Evolutionary conservation across 2,329 filamentous ascomycete genomes (phyloP).

Genomic region (Neocatenulostroma microsporum): DNA sequence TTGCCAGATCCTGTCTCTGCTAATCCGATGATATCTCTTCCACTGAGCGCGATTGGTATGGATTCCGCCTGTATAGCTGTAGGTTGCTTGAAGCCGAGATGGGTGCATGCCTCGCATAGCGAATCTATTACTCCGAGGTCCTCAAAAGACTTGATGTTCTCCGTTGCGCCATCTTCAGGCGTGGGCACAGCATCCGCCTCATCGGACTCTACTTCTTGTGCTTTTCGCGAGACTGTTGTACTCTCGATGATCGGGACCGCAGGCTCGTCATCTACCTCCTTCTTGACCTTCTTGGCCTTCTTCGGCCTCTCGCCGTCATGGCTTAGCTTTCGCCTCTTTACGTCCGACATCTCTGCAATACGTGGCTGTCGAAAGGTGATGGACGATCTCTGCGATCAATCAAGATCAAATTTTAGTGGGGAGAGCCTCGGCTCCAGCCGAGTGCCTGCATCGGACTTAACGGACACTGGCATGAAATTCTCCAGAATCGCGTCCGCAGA

Average conservation of each 20-base stretch:
- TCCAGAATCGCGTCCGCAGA: too few species aligned
- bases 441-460: not conserved
- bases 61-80: constrained; percentile 84
- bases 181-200: constrained; percentile 16
- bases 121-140: constrained; percentile 75
- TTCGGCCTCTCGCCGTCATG: constrained; percentile 7
- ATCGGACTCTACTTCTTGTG: constrained; percentile 20
- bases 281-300: constrained; percentile 9
- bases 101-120: constrained; percentile 78
- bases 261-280: constrained; percentile 17
- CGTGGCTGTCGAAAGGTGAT: too few species aligned
- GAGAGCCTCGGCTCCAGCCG: not conserved
- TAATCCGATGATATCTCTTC: constrained; percentile 82
- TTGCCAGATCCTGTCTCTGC: constrained; percentile 96
- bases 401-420: too few species aligned
- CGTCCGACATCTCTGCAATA: constrained; percentile 28
- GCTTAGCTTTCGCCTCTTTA: constrained; percentile 39
- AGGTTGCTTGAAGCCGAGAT: constrained; percentile 73
- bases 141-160: constrained; percentile 55
- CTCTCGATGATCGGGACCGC: not conserved
- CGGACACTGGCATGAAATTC: constrained; percentile 4
- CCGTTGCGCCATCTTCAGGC: too few species aligned
- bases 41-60: constrained; percentile 71
- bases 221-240: constrained; percentile 5
- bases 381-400: too few species aligned